These are phyloP conservation scores for Thermochaetoides thermophila DNA, from an alignment of 495 filamentous ascomycete species.

Conservation along the genomic window DNA sequence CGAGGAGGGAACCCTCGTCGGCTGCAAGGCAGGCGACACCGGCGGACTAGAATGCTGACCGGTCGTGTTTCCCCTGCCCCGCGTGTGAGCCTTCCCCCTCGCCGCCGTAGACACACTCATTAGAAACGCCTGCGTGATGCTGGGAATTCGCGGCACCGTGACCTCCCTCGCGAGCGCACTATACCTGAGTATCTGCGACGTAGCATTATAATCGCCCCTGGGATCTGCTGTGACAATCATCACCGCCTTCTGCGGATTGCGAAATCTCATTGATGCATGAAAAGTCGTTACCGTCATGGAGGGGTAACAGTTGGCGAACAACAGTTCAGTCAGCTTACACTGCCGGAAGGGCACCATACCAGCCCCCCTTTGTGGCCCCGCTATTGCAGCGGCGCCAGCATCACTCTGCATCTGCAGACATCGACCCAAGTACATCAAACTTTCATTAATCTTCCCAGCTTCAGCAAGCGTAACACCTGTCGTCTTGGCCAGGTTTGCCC, in stretches of 20 bases:
- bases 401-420: slow-evolving; percentile 93
- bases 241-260: slow-evolving; percentile 65
- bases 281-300: slow-evolving; percentile 40
- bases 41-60: slow-evolving; percentile 13
- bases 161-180: slow-evolving; percentile 88
- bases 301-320: slow-evolving; percentile 92
- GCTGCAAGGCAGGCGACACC: slow-evolving; percentile 23
- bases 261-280: slow-evolving; percentile 25
- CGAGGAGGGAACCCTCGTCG: slow-evolving; percentile 17
- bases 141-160: slow-evolving; percentile 78
- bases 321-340: slow-evolving; percentile 89
- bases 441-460: slow-evolving; percentile 95
- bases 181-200: slow-evolving; percentile 89
- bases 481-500: slow-evolving; percentile 84
- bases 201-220: slow-evolving; percentile 87
- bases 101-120: too few species aligned
- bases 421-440: slow-evolving; percentile 93
- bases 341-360: slow-evolving; percentile 83
- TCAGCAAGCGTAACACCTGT: slow-evolving; percentile 83
- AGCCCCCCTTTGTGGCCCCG: neutral
- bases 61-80: too few species aligned
- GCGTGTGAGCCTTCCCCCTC: too few species aligned
- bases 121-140: slow-evolving; percentile 39
- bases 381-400: too few species aligned
- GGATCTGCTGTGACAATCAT: slow-evolving; percentile 98